Evolutionary conservation across 108 stramenopile species (phyloP), one percentile per base, ranked within the genome.

Genomic region (Nannochloropsis salina): DNA sequence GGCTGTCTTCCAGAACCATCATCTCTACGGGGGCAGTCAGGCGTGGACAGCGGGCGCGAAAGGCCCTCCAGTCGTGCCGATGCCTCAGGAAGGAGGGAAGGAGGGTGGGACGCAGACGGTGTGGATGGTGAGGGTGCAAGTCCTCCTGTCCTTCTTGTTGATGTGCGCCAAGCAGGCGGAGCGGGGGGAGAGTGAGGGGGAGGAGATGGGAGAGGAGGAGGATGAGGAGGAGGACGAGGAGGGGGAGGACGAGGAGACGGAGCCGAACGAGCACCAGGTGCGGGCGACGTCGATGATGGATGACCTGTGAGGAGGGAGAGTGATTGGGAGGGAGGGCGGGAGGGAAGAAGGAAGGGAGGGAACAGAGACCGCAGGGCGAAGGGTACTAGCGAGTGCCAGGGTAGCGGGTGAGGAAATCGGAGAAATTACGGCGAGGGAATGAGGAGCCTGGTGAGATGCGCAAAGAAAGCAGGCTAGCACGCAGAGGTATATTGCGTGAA

Each of bases 201-300:
- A 5, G 61, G 5, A n/a, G 61, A 74, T n/a, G 4, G 61, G n/a
- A 5, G 61, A 74, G 61, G 61, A 5, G 2, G 20, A 74, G 61
- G 61, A 74, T 15, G 61, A 74, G 61, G 5, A 74, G 61, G 61
- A 74, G 20, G 61, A n/a, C 15, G 61, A 74, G 61, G 61, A n/a
- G 61, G 4, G n/a, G 4, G 61, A 74, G n/a, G 61, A 74, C 20
- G 61, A 74, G 3, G 61, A 74, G 4, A n/a, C 20, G 61, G 5
- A 74, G 61, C 20, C 15, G n/a, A n/a, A n/a, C 20, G 61, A 74
- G 61, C 61, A 74, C 61, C 20, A 74, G 61, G 61, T 74, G 61
- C 61, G 61, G 15, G 61, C 61, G 61, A 74, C 61, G 61, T 74
- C 61, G 4, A 74, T 74, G 61, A 74, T 74, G 61, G 61, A 74